Evolutionary conservation across 169 alveolate species (phyloP), one percentile per base, ranked within the genome.

Genomic region (Blepharisma undulans): DNA sequence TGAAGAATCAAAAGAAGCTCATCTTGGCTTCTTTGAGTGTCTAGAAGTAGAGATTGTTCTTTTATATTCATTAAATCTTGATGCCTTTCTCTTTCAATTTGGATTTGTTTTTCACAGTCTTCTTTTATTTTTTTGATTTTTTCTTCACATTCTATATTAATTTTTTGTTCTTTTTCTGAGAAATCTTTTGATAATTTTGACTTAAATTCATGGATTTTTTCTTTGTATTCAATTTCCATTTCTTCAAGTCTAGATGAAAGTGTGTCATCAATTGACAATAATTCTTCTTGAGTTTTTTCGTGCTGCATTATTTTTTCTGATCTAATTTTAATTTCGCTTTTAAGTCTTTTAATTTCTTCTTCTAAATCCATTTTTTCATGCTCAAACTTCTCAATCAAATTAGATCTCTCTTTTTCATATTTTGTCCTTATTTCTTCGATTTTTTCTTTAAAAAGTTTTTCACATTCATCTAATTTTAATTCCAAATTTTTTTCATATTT

Each of bases 1-100:
- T 22, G 71, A 30, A 82, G 29, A 21, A 60, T 36, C 7, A 21
- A 16, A 60, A 72, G 27, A 30, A 82, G 33, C 21, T 82, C 89
- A 4, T 82, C 89, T 82, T 82, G 29, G 89, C 29, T 33, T 34
- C 89, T 34, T 60, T 48, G 77, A 82, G 29, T 48, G 76, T 82
- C 89, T 7, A 72, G 76, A 18, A 32, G 14, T 22, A 33, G 36
- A n/a, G 48, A 22, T 14, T 25, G 29, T 4, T 82, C 89, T 82
- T 82, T 82, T 60, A 25, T 82, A 72, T 30, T 48, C 78, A 82
- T 34, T 30, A 82, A 21, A 22, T 82, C 89, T 34, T 22, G 22
- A 30, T 82, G 48, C 10, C 76, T 34, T 48, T 82, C 78, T 82
- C 36, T 22, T 48, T 82, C 89, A 29, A 25, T 74, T 74, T 74